A percentile compares a stretch with the other conserved stretches of the same genome.
Evolutionary conservation across 495 filamentous ascomycete genomes (phyloP).

Genomic region (Podospora bellae-mahoneyi): DNA sequence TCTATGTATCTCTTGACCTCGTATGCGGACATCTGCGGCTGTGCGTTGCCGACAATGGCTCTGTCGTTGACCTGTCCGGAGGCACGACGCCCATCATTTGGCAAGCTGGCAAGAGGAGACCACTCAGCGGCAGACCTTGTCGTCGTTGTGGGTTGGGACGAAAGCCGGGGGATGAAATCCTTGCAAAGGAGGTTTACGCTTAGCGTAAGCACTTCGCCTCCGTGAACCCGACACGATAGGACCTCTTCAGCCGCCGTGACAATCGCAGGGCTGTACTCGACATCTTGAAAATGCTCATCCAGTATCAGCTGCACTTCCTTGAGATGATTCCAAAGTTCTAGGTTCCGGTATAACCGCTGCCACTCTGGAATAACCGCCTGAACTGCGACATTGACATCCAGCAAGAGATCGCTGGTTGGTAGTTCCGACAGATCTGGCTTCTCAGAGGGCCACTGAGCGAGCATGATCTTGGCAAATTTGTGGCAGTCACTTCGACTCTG

Average conservation of each 20-base stretch:
- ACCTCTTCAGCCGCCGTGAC: slow-evolving; percentile 6
- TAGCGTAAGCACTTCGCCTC: slow-evolving; percentile 23
- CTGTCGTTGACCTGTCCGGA: background rate
- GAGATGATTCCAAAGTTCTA: slow-evolving; percentile 44
- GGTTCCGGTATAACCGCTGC: slow-evolving; percentile 45
- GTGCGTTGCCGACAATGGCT: slow-evolving; percentile 8
- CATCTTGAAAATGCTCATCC: slow-evolving; percentile 15
- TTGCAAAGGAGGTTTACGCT: slow-evolving; percentile 14
- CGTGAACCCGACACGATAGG: slow-evolving; percentile 18
- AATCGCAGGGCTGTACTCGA: background rate
- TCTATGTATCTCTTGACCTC: slow-evolving; percentile 9
- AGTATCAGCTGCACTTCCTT: slow-evolving; percentile 40
- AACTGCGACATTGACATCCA: slow-evolving; percentile 39
- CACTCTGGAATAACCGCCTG: slow-evolving; percentile 46
- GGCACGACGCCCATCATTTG: slow-evolving; percentile 3
- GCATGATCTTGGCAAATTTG: slow-evolving; percentile 27
- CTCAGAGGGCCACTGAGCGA: slow-evolving; percentile 37
- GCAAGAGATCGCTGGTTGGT: slow-evolving; percentile 11
- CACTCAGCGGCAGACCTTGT: background rate
- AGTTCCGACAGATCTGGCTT: slow-evolving; percentile 21
- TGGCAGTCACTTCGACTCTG: slow-evolving; percentile 28
- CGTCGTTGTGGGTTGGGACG: background rate
- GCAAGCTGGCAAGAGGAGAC: slow-evolving; percentile 12
- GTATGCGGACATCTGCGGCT: background rate
- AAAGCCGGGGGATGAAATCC: background rate